Base-by-base conservation (phyloP, 495 filamentous ascomycete species). In the Staphylotrichum longicolle region DNA sequence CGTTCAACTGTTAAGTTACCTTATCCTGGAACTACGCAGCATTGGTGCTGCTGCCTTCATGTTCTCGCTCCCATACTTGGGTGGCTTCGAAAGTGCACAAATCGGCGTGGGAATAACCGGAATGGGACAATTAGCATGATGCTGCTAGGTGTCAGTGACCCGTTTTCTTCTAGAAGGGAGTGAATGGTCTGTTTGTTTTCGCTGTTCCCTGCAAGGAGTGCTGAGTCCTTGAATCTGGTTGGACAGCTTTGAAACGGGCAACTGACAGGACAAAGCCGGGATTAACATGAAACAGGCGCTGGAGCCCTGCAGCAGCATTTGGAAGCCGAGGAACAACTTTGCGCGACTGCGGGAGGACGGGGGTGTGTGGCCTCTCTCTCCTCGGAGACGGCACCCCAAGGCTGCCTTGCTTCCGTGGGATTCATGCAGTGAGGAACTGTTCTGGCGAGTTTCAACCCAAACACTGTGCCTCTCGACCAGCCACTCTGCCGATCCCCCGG, bases 281-380 rank as follows among this genome's bases (percentile, higher is more conserved):
- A 66, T 68, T 64, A 56, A 66, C 63, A 66, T 68, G 66, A 68
- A 68, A 68, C 66, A 50, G 33, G 48, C 53, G n/a, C 44, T 33
- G 34, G 35, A 34, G 34, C 7, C 2, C 27, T n/a, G 20, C 20
- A 27, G 20, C 20, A 27, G 20, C 20, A 27, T 27, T 27, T 27
- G 20, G 44, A 46, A 42, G 40, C 40, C 40, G 40, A 42, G 40
- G 7, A 54, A 40, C 35, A 54, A 54, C 35, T 20, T 27, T 27
- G 51, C 51, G 30, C 37, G 35, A 54, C 51, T 30, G 35, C 35
- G 10, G 9, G 15, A 27, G 6, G 34, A 39, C 35, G n/a, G 35
- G 35, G 51, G 4, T 30, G 20, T 27, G 20, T 27, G 20, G 20
- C 20, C 20, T 27, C 20, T 27, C 20, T 15, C 14, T 7, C 12